Evolutionary conservation across 176 grass and related monocot species (phyloP).

Genomic region (Echinochloa phyllopogon): DNA sequence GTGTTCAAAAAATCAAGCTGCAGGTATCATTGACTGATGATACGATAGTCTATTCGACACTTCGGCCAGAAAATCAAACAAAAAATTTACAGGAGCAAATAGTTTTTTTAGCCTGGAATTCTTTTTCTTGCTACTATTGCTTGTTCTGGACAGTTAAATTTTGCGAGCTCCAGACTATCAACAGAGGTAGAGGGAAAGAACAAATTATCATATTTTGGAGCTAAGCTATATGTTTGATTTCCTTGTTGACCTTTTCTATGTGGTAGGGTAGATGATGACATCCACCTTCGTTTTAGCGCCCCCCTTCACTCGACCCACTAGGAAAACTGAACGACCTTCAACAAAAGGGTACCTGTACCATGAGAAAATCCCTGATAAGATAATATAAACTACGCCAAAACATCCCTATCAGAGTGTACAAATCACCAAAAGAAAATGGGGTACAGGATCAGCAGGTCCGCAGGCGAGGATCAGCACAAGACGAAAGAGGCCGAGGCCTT

Average conservation of each 20-base stretch:
- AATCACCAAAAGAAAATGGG: conserved; percentile 22
- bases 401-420: conserved; percentile 19
- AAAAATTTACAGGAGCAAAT: background rate
- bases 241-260: background rate
- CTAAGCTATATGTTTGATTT: background rate
- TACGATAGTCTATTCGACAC: background rate
- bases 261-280: background rate
- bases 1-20: background rate
- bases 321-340: no score
- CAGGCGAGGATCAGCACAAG: background rate
- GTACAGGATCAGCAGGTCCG: background rate
- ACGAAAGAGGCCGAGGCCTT: background rate
- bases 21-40: background rate
- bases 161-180: no score
- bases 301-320: background rate
- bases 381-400: conserved; percentile 13
- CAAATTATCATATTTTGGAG: background rate
- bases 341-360: no score
- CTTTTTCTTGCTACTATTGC: background rate
- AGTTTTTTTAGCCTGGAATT: background rate
- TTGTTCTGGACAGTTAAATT: background rate
- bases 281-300: background rate
- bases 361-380: conserved; percentile 21
- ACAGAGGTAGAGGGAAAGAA: background rate
- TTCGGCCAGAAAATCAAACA: background rate